phyloP scores from a whole-genome alignment of 2,329 filamentous ascomycete species.

The Verticillium longisporum region DNA sequence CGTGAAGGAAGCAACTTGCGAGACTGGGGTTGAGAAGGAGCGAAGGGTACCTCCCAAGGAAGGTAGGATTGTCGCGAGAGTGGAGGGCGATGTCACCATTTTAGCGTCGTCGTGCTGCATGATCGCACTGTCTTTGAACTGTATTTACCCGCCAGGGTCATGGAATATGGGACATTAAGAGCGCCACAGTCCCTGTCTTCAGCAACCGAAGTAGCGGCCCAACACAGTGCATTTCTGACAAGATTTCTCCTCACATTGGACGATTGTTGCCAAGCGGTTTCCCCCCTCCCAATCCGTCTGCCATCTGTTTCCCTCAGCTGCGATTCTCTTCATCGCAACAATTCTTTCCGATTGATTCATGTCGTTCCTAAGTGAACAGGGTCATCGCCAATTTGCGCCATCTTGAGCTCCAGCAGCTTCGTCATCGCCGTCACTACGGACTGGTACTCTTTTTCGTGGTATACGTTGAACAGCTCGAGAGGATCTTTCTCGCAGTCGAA shows the following conservation, averaged over 20 bases:
- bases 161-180: neutral
- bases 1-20: neutral
- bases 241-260: no score
- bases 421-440: slow-evolving; percentile 33
- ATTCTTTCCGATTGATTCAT: neutral
- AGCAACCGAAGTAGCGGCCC: neutral
- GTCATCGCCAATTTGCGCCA: slow-evolving; percentile 44
- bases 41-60: no score
- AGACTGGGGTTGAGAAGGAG: neutral
- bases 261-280: no score
- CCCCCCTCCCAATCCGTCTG: no score
- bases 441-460: slow-evolving; percentile 27
- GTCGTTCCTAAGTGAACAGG: slow-evolving; percentile 18
- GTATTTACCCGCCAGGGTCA: neutral
- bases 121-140: neutral
- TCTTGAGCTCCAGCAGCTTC: slow-evolving; percentile 36
- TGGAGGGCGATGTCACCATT: neutral
- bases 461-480: slow-evolving; percentile 40
- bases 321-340: neutral
- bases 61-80: neutral
- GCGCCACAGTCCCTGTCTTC: neutral
- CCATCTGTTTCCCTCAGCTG: no score
- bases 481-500: slow-evolving; percentile 45
- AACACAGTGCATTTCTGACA: neutral
- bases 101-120: neutral